Evolutionary conservation across 108 stramenopile genomes (phyloP).

Genomic region (Pseudonitzschia delicatissima): DNA sequence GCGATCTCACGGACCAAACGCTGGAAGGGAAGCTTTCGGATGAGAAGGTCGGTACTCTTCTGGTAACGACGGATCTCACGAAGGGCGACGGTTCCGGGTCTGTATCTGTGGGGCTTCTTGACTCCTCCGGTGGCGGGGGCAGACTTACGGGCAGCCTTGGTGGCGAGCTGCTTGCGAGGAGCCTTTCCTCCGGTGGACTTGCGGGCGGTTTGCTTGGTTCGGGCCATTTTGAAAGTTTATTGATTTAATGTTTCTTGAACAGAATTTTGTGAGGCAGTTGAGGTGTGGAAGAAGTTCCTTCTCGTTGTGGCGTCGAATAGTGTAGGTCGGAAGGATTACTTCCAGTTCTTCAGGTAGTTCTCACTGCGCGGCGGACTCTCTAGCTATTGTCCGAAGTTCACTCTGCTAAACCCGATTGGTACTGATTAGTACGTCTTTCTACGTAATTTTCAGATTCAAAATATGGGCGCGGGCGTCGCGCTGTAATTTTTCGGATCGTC

Average conservation of each 20-base stretch:
- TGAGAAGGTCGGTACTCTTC: slow-evolving; percentile 90
- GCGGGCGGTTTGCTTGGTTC: slow-evolving; percentile 98
- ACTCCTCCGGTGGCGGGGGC: slow-evolving; percentile 87
- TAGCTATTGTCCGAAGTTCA: not conserved
- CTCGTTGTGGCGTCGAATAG: not conserved
- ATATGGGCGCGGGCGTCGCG: slow-evolving; percentile 5
- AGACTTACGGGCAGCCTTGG: slow-evolving; percentile 89
- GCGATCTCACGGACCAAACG: slow-evolving; percentile 86
- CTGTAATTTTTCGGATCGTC: not conserved
- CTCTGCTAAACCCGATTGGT: not conserved
- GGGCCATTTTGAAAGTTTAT: slow-evolving; percentile 66
- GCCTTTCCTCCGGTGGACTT: slow-evolving; percentile 99
- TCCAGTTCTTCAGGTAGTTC: not conserved
- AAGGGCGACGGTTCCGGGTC: slow-evolving; percentile 89
- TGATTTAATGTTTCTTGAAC: not conserved
- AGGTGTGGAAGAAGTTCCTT: not conserved
- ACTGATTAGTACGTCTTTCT: not conserved
- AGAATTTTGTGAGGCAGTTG: not conserved
- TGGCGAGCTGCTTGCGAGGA: slow-evolving; percentile 91
- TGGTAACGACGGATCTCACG: slow-evolving; percentile 94
- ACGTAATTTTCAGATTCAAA: not conserved
- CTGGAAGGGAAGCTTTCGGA: slow-evolving; percentile 96
- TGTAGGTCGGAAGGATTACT: not conserved
- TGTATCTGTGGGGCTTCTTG: slow-evolving; percentile 81
- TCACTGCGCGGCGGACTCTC: not conserved